Conservation (phyloP, 2,329 filamentous ascomycete genomes). For the Penicillium paneum region DNA sequence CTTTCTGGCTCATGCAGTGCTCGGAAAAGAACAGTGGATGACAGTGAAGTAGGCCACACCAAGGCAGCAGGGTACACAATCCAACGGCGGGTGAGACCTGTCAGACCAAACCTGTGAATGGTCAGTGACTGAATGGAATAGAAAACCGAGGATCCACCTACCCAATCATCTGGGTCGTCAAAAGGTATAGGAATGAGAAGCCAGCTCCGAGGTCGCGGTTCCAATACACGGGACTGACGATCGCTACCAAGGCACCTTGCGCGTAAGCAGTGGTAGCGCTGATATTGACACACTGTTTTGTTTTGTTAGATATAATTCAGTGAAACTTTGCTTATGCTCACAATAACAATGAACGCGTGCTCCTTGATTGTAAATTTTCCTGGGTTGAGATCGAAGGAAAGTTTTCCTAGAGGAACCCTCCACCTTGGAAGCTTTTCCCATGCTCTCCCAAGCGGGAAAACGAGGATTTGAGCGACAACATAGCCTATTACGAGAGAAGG, state of each 20-base stretch:
- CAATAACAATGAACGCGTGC: conserved; percentile 25
- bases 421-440: conserved; percentile 26
- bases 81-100: conserved; percentile 21
- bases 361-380: conserved; percentile 24
- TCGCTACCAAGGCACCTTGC: conserved; percentile 31
- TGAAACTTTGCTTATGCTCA: not conserved
- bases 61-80: conserved; percentile 22
- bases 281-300: conserved; percentile 29
- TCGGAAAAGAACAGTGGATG: conserved; percentile 21
- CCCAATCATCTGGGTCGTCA: conserved; percentile 34
- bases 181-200: conserved; percentile 33
- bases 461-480: conserved; percentile 23
- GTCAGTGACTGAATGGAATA: not conserved
- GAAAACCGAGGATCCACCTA: not conserved
- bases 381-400: conserved; percentile 23
- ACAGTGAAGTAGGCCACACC: conserved; percentile 22
- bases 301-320: not conserved
- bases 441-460: conserved; percentile 20
- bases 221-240: conserved; percentile 37
- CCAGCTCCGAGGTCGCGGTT: conserved; percentile 32
- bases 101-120: conserved; percentile 17
- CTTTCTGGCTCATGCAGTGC: conserved; percentile 20
- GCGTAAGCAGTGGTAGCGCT: conserved; percentile 28
- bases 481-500: conserved; percentile 24
- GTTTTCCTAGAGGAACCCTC: conserved; percentile 19